A percentile compares a stretch with the other conserved stretches of the same genome.
Evolutionary conservation across 2,329 filamentous ascomycete genomes (phyloP).

Genomic region (Fusarium lyarnte): DNA sequence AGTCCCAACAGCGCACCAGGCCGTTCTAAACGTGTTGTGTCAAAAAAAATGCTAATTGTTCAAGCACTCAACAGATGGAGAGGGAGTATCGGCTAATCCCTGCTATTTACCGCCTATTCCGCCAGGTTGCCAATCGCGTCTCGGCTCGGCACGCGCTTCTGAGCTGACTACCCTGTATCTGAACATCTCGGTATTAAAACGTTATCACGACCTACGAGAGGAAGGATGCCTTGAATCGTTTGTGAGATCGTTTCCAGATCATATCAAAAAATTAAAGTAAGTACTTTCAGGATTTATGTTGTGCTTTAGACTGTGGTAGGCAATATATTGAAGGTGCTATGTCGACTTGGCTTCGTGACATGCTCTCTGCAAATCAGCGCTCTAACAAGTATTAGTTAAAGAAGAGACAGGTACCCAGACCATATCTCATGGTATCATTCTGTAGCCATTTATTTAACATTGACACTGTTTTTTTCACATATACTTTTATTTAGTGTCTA

Average conservation of each 20-base stretch:
- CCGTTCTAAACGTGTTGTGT: not conserved
- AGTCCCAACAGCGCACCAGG: not conserved
- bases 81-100: not conserved
- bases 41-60: not conserved
- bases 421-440: too few relatives aligned
- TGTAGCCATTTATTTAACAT: too few relatives aligned
- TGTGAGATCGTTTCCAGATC: not conserved
- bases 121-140: not conserved
- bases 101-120: not conserved
- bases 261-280: fast-evolving
- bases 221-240: fast-evolving
- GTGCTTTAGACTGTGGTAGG: fast-evolving
- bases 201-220: fast-evolving
- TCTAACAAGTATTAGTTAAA: too few relatives aligned
- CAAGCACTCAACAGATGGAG: not conserved
- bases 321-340: too few relatives aligned
- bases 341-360: too few relatives aligned
- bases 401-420: too few relatives aligned
- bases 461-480: too few relatives aligned
- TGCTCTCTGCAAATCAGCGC: too few relatives aligned
- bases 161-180: not conserved
- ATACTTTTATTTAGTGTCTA: too few relatives aligned
- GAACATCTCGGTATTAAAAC: fast-evolving
- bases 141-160: not conserved
- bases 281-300: fast-evolving